These are phyloP conservation scores for Fomitopsis palustris DNA, from an alignment of 1,284 basidiomycete species.

Conservation along the genomic window DNA sequence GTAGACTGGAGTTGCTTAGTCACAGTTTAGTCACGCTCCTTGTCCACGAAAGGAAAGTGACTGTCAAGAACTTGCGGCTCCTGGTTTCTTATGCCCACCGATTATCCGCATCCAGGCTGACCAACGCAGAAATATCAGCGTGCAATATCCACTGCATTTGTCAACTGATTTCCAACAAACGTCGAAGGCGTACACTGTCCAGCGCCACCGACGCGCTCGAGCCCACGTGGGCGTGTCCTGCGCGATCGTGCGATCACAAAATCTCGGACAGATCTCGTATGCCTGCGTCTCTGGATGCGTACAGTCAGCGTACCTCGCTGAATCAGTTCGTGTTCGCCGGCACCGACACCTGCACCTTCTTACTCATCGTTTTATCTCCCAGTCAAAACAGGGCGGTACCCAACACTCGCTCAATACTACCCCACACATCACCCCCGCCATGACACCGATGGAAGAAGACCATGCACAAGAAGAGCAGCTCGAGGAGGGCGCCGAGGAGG, in stretches of 20 bases:
- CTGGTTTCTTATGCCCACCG: too few species aligned
- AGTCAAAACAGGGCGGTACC: background rate
- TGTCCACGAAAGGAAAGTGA: too few species aligned
- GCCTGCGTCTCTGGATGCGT: background rate
- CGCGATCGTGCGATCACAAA: background rate
- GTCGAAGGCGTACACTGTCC: background rate
- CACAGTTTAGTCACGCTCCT: too few species aligned
- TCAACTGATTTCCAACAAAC: too few species aligned
- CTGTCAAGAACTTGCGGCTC: too few species aligned
- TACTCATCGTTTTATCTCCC: background rate
- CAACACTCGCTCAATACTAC: background rate
- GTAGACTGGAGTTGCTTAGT: too few species aligned
- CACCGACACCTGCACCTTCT: background rate
- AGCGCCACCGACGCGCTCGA: background rate
- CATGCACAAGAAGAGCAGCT: slow-evolving; percentile 37
- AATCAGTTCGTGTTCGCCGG: background rate
- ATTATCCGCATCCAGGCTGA: too few species aligned
- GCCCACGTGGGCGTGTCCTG: background rate
- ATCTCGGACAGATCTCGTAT: background rate
- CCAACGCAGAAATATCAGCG: too few species aligned
- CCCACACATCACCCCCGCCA: slow-evolving; percentile 14
- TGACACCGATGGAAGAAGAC: slow-evolving; percentile 31
- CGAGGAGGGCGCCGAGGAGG: slow-evolving; percentile 38
- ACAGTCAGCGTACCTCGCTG: background rate
- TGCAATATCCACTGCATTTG: too few species aligned